These are phyloP conservation scores for Hibiscus mutabilis DNA, from an alignment of 345 rosid genomes.

Conservation along the genomic window DNA sequence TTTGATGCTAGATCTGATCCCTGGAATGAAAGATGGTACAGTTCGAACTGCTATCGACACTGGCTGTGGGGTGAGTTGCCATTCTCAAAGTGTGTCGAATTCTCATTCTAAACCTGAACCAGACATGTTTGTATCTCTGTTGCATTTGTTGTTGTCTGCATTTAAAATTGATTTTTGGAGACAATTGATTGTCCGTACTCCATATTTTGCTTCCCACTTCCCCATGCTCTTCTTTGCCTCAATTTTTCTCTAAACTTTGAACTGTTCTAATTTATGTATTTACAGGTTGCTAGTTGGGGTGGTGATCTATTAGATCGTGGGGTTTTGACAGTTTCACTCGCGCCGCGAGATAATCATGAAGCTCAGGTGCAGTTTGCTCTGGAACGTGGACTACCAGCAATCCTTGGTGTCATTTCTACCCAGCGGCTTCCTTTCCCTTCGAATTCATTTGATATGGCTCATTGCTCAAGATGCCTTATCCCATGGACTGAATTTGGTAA, in stretches of 20 bases:
- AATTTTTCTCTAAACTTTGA: background rate
- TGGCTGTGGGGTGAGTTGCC: constrained; percentile 83
- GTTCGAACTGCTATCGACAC: constrained; percentile 92
- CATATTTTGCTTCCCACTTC: background rate
- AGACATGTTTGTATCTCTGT: background rate
- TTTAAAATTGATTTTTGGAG: background rate
- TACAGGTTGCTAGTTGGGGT: constrained; percentile 99
- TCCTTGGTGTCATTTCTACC: constrained; percentile 92
- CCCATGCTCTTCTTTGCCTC: background rate
- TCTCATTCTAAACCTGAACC: background rate
- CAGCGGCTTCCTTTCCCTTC: constrained; percentile 98
- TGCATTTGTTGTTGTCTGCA: background rate
- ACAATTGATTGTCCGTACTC: background rate
- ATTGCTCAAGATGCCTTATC: constrained; percentile 99
- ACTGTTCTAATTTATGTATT: constrained; percentile 1
- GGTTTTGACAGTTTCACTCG: constrained; percentile 84
- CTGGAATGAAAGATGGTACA: constrained; percentile 89
- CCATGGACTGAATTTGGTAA: constrained; percentile 99
- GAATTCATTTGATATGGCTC: constrained; percentile 97
- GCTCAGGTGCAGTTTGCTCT: constrained; percentile 98
- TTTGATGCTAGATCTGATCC: constrained; percentile 88
- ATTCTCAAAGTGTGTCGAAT: background rate
- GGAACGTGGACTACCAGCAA: constrained; percentile 98
- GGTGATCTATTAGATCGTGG: constrained; percentile 91
- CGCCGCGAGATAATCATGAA: constrained; percentile 98